phyloP scores from a whole-genome alignment of 345 rosid species.

The Bretschneidera sinensis region DNA sequence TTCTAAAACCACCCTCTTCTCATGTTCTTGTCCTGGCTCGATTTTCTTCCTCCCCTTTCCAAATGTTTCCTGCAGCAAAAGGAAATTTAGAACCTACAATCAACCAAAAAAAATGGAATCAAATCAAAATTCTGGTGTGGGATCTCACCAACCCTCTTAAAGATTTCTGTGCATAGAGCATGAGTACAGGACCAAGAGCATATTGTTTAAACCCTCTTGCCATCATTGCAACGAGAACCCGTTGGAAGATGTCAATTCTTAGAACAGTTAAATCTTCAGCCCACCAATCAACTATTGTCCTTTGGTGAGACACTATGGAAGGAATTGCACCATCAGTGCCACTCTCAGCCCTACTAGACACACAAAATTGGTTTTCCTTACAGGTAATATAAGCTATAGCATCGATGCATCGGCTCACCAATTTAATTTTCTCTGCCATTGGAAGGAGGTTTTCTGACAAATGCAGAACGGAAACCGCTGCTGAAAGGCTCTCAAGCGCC shows the following conservation, averaged over 20 bases:
- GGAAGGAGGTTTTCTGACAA: slow-evolving; percentile 49
- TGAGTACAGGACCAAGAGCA: slow-evolving; percentile 85
- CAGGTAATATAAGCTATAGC: slow-evolving; percentile 68
- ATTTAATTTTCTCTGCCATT: slow-evolving; percentile 69
- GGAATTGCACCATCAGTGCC: slow-evolving; percentile 31
- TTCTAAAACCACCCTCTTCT: slow-evolving; percentile 81
- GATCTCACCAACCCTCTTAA: slow-evolving; percentile 93
- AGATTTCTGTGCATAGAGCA: slow-evolving; percentile 92
- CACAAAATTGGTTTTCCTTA: slow-evolving; percentile 59
- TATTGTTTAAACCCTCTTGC: slow-evolving; percentile 81
- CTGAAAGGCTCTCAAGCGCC: slow-evolving; percentile 62
- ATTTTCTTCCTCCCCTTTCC: slow-evolving; percentile 79
- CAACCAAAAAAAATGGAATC: background rate
- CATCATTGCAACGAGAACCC: slow-evolving; percentile 78
- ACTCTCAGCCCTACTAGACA: slow-evolving; percentile 39
- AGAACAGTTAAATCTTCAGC: slow-evolving; percentile 81
- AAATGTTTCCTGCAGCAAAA: slow-evolving; percentile 60
- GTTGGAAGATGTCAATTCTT: slow-evolving; percentile 74
- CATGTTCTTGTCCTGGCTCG: slow-evolving; percentile 71
- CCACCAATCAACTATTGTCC: slow-evolving; percentile 83
- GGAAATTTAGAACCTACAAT: slow-evolving; percentile 7
- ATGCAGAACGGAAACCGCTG: slow-evolving; percentile 64
- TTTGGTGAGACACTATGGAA: slow-evolving; percentile 28
- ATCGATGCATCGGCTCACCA: slow-evolving; percentile 74
- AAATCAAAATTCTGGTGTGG: slow-evolving; percentile 15